phyloP scores from a whole-genome alignment of 257 asterid genomes.

The Solanum sparsipilum region DNA sequence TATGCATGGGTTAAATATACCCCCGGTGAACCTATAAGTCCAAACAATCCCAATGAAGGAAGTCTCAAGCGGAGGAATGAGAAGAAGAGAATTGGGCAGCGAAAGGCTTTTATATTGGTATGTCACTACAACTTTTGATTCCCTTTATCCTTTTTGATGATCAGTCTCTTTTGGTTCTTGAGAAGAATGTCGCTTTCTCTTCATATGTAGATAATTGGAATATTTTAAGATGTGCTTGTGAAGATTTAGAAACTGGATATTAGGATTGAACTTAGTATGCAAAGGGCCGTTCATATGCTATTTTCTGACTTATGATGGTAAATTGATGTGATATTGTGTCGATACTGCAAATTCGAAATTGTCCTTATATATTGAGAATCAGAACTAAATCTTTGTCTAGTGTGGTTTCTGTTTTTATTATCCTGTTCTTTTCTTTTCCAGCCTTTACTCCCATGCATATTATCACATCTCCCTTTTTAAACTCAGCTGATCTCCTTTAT shows the following conservation, averaged over 20 bases:
- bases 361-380: neutral
- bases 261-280: neutral
- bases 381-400: neutral
- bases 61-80: conserved; percentile 74
- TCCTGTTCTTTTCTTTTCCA: neutral
- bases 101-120: conserved; percentile 62
- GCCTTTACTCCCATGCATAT: neutral
- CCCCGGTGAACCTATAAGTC: conserved; percentile 59
- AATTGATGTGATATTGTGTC: neutral
- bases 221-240: neutral
- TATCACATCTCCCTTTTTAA: neutral
- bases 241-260: neutral
- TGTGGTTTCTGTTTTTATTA: neutral
- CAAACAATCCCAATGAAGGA: conserved; percentile 77
- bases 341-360: neutral
- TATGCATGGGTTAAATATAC: conserved; percentile 42
- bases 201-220: neutral
- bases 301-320: neutral
- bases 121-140: neutral
- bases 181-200: neutral
- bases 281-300: neutral
- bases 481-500: neutral
- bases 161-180: neutral
- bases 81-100: conserved; percentile 66
- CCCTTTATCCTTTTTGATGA: neutral